phyloP scores from a whole-genome alignment of 2,329 filamentous ascomycete species.

The Dothistroma septosporum region DNA sequence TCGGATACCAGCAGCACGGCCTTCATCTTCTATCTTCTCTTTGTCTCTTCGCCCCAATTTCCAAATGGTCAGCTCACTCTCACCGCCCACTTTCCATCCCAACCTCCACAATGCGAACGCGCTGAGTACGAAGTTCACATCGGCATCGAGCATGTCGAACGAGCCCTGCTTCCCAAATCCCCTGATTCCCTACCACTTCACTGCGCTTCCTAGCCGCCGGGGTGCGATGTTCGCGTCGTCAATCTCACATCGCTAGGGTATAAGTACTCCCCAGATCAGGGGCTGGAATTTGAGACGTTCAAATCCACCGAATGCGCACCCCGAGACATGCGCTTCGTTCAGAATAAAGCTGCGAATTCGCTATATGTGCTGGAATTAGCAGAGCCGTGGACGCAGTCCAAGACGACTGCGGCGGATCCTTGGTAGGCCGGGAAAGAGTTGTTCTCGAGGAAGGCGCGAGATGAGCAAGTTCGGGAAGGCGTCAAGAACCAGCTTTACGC shows the following conservation, averaged over 20 bases:
- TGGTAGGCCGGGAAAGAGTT: conserved; percentile 47
- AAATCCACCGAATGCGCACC: not conserved
- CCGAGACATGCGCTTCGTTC: conserved; percentile 40
- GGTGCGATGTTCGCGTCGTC: conserved; percentile 31
- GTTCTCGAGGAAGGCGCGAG: conserved; percentile 27
- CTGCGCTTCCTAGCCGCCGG: conserved; percentile 44
- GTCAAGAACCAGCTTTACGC: conserved; percentile 42
- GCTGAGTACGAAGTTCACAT: conserved; percentile 51
- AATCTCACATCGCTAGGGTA: conserved; percentile 3
- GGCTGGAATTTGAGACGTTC: conserved; percentile 29
- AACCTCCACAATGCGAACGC: too few relatives aligned
- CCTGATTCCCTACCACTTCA: conserved; percentile 36
- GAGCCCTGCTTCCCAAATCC: conserved; percentile 41
- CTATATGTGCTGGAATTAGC: conserved; percentile 44
- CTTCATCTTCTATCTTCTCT: too few relatives aligned
- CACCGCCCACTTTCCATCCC: too few relatives aligned
- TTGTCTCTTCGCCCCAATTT: too few relatives aligned
- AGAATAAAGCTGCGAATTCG: conserved; percentile 50
- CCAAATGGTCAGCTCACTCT: too few relatives aligned
- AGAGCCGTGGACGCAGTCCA: conserved; percentile 43
- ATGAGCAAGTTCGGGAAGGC: conserved; percentile 22
- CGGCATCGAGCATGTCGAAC: conserved; percentile 52
- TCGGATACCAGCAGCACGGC: too few relatives aligned
- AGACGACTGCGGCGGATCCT: conserved; percentile 43
- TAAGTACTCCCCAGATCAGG: conserved; percentile 12